Evolutionary conservation across 176 grass and related monocot genomes (phyloP).

Genomic region (Pontederia crassipes): DNA sequence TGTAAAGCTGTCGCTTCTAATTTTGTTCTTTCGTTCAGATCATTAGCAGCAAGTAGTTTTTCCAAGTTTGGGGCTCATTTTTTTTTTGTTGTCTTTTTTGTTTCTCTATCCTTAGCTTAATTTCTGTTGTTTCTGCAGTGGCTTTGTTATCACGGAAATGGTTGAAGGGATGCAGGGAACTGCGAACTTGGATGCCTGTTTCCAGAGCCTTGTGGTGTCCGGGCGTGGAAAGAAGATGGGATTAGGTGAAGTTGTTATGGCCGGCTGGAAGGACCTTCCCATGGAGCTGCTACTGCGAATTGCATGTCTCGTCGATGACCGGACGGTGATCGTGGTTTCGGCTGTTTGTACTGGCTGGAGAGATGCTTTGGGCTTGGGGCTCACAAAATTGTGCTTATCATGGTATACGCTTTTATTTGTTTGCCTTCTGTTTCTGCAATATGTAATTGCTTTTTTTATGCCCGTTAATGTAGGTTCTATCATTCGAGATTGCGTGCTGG

Average conservation of each 20-base stretch:
- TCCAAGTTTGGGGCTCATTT: too few relatives aligned
- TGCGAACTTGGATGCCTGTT: slow-evolving; percentile 43
- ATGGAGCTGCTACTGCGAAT: slow-evolving; percentile 78
- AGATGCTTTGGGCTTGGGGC: slow-evolving; percentile 57
- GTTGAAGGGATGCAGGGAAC: slow-evolving; percentile 16
- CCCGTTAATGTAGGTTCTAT: too few relatives aligned
- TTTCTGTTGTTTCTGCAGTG: not conserved
- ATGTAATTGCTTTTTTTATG: not conserved
- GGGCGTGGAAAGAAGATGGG: slow-evolving; percentile 18
- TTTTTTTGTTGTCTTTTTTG: too few relatives aligned
- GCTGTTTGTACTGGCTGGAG: slow-evolving; percentile 90
- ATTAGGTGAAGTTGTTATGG: slow-evolving; percentile 24
- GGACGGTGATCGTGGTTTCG: slow-evolving; percentile 51
- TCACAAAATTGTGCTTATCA: slow-evolving; percentile 51
- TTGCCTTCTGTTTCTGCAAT: not conserved
- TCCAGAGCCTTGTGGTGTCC: slow-evolving; percentile 39
- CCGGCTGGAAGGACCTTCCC: slow-evolving; percentile 89
- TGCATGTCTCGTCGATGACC: slow-evolving; percentile 41
- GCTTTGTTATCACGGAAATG: slow-evolving; percentile 34
- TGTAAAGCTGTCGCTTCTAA: too few relatives aligned
- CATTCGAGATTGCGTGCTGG: too few relatives aligned
- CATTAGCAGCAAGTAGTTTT: too few relatives aligned
- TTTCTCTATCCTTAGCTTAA: too few relatives aligned
- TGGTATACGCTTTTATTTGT: slow-evolving; percentile 30
- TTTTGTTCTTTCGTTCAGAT: too few relatives aligned